phyloP scores from a whole-genome alignment of 106 monocot genomes.

The Acorus gramineus region DNA sequence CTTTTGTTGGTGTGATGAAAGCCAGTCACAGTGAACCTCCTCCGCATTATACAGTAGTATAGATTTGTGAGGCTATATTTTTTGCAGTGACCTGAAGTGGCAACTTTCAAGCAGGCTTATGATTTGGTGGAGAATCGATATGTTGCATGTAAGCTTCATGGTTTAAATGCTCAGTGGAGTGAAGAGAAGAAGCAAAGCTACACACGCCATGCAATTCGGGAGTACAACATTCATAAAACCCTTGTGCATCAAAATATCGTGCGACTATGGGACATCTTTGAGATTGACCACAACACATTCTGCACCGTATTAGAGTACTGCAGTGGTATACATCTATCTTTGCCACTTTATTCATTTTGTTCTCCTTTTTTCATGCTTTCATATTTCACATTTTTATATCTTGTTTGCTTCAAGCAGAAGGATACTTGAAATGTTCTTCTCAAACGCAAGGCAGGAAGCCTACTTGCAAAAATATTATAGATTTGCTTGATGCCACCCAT shows the following conservation, averaged over 20 bases:
- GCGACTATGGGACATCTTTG: conserved; percentile 91
- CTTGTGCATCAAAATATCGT: conserved; percentile 94
- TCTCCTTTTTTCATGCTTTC: conserved; percentile 2
- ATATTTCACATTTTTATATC: too few relatives aligned
- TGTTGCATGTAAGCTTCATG: conserved; percentile 98
- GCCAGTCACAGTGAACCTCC: too few relatives aligned
- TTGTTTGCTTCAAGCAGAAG: not conserved
- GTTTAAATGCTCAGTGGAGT: conserved; percentile 96
- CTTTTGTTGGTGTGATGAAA: too few relatives aligned
- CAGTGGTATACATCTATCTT: conserved; percentile 51
- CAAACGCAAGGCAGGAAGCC: too few relatives aligned
- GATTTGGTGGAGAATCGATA: conserved; percentile 92
- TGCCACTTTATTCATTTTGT: not conserved
- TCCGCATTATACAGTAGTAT: too few relatives aligned
- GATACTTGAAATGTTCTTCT: too few relatives aligned
- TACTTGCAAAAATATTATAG: too few relatives aligned
- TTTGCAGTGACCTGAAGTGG: conserved; percentile 49
- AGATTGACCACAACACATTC: conserved; percentile 95
- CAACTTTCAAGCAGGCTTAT: conserved; percentile 76
- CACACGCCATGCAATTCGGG: conserved; percentile 97
- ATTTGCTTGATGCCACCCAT: too few relatives aligned
- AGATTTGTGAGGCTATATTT: conserved; percentile 20
- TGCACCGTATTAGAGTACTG: conserved; percentile 98
- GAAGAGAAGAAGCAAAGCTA: conserved; percentile 98
- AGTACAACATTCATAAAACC: conserved; percentile 97